Evolutionary conservation across 2,329 filamentous ascomycete species (phyloP).

Genomic region (Orbilia javanica): DNA sequence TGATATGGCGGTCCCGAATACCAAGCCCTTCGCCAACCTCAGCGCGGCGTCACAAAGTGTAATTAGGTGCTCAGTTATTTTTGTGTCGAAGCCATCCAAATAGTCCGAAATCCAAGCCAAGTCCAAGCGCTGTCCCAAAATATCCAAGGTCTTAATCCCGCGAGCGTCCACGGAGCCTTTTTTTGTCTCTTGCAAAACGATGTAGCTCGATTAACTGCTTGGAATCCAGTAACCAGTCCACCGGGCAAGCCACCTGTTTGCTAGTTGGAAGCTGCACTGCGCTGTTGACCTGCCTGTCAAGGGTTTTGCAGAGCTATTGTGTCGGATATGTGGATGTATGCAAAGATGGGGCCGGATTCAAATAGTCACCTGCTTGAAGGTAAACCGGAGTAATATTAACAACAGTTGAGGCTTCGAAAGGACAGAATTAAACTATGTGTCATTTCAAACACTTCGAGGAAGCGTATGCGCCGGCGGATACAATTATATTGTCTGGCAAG

Average conservation of each 20-base stretch:
- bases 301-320: neutral
- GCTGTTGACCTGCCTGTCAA: slow-evolving; percentile 8
- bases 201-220: neutral
- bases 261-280: neutral
- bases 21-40: slow-evolving; percentile 2
- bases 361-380: neutral
- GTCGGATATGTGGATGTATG: slow-evolving; percentile 1
- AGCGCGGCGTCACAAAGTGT: neutral
- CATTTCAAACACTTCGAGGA: neutral
- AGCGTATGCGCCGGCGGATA: slow-evolving; percentile 19
- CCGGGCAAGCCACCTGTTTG: neutral
- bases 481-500: neutral
- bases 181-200: neutral
- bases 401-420: neutral
- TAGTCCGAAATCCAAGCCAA: neutral
- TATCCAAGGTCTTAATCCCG: neutral
- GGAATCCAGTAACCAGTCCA: neutral
- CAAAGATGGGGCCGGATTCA: neutral
- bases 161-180: slow-evolving; percentile 16
- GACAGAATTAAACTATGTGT: neutral
- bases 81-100: neutral
- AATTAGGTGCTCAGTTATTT: neutral
- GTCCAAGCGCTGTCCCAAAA: slow-evolving; percentile 10
- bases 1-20: neutral
- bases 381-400: neutral